A percentile compares a stretch with the other conserved stretches of the same genome.
phyloP scores from a whole-genome alignment of 441 rosid genomes.

The Brassica hybrid region DNA sequence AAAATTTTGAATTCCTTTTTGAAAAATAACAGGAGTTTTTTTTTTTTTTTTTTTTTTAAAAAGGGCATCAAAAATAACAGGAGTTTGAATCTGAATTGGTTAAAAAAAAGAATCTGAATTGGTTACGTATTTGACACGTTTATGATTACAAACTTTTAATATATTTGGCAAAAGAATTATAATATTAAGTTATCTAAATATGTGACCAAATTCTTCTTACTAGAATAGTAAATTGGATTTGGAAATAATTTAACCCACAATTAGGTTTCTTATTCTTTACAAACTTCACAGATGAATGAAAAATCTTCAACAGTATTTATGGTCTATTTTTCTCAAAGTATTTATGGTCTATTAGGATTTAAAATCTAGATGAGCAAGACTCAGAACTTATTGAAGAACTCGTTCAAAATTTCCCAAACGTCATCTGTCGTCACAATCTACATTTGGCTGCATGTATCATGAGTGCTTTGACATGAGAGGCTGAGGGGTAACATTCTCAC shows the following conservation, averaged over 20 bases:
- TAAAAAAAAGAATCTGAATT: neutral
- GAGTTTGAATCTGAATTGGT: neutral
- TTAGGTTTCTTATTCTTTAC: neutral
- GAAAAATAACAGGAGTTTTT: neutral
- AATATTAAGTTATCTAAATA: neutral
- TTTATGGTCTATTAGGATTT: neutral
- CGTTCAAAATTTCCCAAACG: neutral
- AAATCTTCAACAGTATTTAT: neutral
- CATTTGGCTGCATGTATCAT: neutral
- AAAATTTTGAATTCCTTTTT: neutral
- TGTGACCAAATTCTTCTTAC: neutral
- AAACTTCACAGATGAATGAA: neutral
- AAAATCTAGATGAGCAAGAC: neutral
- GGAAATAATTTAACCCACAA: neutral
- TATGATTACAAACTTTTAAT: neutral
- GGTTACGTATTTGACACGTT: neutral
- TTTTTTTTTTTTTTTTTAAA: neutral
- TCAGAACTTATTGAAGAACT: neutral
- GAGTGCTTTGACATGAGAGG: neutral
- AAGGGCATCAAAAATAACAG: neutral
- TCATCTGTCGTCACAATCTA: constrained; percentile 1
- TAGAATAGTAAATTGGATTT: neutral
- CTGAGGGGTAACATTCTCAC: neutral
- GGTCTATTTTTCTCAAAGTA: neutral
- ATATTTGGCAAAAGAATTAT: neutral